Conservation (phyloP, 805 yeast genomes). For the Wickerhamomyces rabaulensis region DNA sequence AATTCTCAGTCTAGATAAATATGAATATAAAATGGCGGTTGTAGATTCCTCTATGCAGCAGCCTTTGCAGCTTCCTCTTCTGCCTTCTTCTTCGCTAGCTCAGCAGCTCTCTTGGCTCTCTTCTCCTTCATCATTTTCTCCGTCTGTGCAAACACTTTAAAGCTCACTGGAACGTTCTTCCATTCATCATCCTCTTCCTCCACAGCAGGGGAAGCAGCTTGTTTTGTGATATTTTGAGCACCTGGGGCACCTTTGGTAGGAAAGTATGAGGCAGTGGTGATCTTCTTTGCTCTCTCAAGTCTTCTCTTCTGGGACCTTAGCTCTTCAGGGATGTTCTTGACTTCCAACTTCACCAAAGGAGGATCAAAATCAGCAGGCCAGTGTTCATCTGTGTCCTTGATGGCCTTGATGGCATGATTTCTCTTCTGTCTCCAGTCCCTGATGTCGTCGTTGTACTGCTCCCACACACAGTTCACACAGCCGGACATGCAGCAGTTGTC, state of each 20-base stretch:
- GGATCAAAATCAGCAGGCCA: conserved; percentile 70
- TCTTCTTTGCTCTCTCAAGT: conserved; percentile 18
- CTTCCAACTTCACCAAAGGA: conserved; percentile 37
- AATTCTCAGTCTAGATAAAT: too few species aligned
- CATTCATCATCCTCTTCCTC: conserved; percentile 40
- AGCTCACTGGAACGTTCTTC: conserved; percentile 65
- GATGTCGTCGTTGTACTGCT: conserved; percentile 79
- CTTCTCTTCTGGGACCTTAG: conserved; percentile 25
- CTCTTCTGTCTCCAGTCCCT: conserved; percentile 72
- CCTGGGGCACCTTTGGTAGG: conserved; percentile 28
- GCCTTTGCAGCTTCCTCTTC: conserved; percentile 7
- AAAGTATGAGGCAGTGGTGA: conserved; percentile 27
- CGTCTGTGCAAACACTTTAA: conserved; percentile 78
- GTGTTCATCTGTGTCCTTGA: conserved; percentile 35
- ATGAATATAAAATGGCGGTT: too few species aligned
- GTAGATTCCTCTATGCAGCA: background rate
- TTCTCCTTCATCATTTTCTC: conserved; percentile 56
- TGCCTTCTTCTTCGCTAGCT: conserved; percentile 10
- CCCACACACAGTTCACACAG: conserved; percentile 97
- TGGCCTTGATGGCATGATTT: conserved; percentile 48
- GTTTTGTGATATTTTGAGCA: conserved; percentile 24
- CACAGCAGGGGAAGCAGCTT: conserved; percentile 21
- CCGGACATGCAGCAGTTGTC: conserved; percentile 98
- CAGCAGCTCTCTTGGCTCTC: conserved; percentile 21
- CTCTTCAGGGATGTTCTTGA: conserved; percentile 39